These are phyloP conservation scores for Daldinia grandis DNA, from an alignment of 495 filamentous ascomycete genomes.

Conservation along the genomic window DNA sequence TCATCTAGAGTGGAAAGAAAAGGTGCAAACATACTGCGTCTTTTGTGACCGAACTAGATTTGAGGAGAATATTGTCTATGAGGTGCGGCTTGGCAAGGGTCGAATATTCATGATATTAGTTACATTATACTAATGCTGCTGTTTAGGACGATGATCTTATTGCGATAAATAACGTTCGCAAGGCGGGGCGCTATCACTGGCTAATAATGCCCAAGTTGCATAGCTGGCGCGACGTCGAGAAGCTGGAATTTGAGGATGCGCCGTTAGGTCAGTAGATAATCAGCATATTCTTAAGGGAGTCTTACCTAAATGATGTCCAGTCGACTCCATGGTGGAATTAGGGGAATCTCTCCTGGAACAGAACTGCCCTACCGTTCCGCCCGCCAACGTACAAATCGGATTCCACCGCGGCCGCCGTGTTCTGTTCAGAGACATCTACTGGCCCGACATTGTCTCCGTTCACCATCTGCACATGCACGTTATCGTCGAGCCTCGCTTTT, in stretches of 20 bases:
- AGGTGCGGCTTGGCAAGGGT: constrained; percentile 6
- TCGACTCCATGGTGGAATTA: constrained; percentile 15
- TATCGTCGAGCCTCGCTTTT: constrained; percentile 24
- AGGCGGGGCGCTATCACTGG: constrained; percentile 28
- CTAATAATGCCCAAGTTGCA: constrained; percentile 36
- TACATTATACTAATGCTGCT: not conserved
- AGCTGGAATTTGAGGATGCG: constrained; percentile 9
- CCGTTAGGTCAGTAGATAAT: not conserved
- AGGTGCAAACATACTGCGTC: constrained; percentile 18
- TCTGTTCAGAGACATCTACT: constrained; percentile 23
- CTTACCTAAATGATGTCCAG: not conserved
- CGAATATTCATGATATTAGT: not conserved
- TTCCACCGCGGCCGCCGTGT: constrained; percentile 32
- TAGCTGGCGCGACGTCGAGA: constrained; percentile 27
- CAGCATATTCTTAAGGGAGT: not conserved
- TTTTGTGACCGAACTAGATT: constrained; percentile 34
- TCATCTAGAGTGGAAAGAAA: constrained; percentile 30
- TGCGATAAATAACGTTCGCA: constrained; percentile 26
- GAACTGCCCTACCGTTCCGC: constrained; percentile 10
- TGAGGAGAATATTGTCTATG: constrained; percentile 29
- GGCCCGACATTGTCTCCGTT: constrained; percentile 35
- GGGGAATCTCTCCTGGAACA: constrained; percentile 9
- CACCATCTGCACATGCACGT: constrained; percentile 38
- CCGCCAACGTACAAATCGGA: constrained; percentile 17
- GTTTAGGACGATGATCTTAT: constrained; percentile 22